Percentiles rank a stretch among this genome's conserved stretches.
Conservation (phyloP, 495 filamentous ascomycete species). For the Aspergillus wentii region DNA sequence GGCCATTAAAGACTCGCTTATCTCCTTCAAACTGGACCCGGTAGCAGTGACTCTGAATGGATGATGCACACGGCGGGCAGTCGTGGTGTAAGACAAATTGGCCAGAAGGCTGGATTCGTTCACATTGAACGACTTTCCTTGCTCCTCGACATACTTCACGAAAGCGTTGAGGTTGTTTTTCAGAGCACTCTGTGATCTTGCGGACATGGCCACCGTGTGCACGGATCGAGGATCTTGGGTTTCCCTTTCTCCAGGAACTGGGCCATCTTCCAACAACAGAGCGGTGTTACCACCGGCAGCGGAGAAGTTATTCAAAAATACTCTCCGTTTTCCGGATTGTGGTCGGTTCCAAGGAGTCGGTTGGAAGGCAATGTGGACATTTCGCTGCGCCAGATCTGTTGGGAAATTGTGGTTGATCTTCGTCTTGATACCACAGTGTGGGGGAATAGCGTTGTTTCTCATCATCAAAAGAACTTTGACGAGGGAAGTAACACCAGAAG, state of each 20-base stretch:
- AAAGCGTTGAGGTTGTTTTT: constrained; percentile 51
- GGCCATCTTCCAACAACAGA: constrained; percentile 52
- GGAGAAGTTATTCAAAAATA: constrained; percentile 67
- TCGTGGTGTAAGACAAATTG: constrained; percentile 71
- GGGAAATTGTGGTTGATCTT: constrained; percentile 80
- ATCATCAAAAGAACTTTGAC: constrained; percentile 88
- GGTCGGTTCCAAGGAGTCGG: constrained; percentile 59
- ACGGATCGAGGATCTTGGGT: constrained; percentile 50
- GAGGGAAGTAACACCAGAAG: constrained; percentile 76
- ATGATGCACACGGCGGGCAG: constrained; percentile 80
- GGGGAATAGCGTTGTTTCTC: constrained; percentile 74
- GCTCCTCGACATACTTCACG: constrained; percentile 44
- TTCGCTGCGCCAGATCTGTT: constrained; percentile 65
- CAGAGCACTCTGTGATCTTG: constrained; percentile 47
- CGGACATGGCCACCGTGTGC: constrained; percentile 49
- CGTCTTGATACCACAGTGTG: constrained; percentile 83
- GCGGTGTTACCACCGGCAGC: constrained; percentile 53
- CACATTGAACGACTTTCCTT: constrained; percentile 37
- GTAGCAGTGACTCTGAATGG: constrained; percentile 62
- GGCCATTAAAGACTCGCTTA: constrained; percentile 21
- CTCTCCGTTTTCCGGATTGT: constrained; percentile 57
- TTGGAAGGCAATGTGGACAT: constrained; percentile 63
- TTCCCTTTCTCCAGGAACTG: constrained; percentile 23
- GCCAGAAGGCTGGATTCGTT: constrained; percentile 34
- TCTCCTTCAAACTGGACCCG: constrained; percentile 34